phyloP scores from a whole-genome alignment of 1,284 basidiomycete genomes.

The Rhodotorula sp. region DNA sequence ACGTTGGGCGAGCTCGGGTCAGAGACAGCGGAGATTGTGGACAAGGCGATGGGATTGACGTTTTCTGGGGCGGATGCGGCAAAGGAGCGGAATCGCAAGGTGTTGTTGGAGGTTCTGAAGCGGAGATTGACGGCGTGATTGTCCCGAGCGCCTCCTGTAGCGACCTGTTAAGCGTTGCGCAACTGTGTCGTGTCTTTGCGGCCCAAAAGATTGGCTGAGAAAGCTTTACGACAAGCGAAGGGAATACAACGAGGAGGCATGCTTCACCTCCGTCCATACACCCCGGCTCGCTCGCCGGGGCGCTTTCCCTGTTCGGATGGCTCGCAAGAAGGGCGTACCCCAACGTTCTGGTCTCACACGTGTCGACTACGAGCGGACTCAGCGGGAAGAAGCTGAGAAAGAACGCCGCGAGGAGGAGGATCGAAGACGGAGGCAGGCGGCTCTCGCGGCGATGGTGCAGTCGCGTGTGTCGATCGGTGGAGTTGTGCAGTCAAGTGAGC shows the following conservation, averaged over 20 bases:
- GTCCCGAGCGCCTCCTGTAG: neutral
- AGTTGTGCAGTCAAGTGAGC: too few species aligned
- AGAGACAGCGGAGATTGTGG: constrained; percentile 13
- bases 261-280: neutral
- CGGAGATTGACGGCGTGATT: neutral
- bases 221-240: neutral
- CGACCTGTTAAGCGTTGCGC: neutral
- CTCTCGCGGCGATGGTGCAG: too few species aligned
- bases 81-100: constrained; percentile 5
- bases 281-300: neutral
- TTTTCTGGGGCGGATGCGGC: neutral
- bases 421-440: neutral
- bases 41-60: constrained; percentile 13
- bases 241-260: too few species aligned
- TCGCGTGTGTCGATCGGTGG: too few species aligned
- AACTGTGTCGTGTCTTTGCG: too few species aligned
- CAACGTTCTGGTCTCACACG: constrained; percentile 8
- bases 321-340: constrained; percentile 21
- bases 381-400: neutral
- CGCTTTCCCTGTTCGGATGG: neutral
- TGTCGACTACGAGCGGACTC: neutral
- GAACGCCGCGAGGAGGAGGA: constrained; percentile 3
- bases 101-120: constrained; percentile 12
- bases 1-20: constrained; percentile 18
- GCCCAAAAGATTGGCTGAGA: neutral